Evolutionary conservation across 2,329 filamentous ascomycete species (phyloP).

Genomic region (Rasamsonia emersonii): DNA sequence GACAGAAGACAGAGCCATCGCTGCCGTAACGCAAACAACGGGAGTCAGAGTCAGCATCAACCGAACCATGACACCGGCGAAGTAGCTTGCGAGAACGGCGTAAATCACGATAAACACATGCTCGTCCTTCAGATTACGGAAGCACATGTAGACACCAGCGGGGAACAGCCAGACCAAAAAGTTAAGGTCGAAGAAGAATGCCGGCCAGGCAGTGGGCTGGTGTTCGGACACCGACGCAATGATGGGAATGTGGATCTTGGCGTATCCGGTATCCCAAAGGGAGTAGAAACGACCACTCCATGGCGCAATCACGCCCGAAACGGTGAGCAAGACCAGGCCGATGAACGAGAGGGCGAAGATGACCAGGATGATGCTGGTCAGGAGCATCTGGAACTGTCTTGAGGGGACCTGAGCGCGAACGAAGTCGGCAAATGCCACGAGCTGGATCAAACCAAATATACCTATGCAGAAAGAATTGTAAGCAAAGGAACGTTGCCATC

Average conservation of each 20-base stretch:
- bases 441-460: slow-evolving; percentile 90
- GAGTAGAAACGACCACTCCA: slow-evolving; percentile 99
- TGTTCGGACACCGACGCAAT: slow-evolving; percentile 99
- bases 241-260: slow-evolving; percentile 98
- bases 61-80: slow-evolving; percentile 98
- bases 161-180: slow-evolving; percentile 99
- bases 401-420: slow-evolving; percentile 79
- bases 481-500: slow-evolving; percentile 8
- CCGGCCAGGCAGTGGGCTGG: slow-evolving; percentile 96
- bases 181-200: slow-evolving; percentile 98
- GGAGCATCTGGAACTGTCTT: slow-evolving; percentile 88
- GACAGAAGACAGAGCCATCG: slow-evolving; percentile 77
- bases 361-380: slow-evolving; percentile 64
- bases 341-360: slow-evolving; percentile 66
- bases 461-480: slow-evolving; percentile 42
- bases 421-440: slow-evolving; percentile 87
- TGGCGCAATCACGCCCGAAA: slow-evolving; percentile 85
- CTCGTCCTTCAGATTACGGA: slow-evolving; percentile 86
- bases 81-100: slow-evolving; percentile 93
- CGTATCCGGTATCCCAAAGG: slow-evolving; percentile 96
- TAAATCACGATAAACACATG: slow-evolving; percentile 98
- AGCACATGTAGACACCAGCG: slow-evolving; percentile 96
- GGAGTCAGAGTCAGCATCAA: slow-evolving; percentile 96
- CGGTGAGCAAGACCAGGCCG: slow-evolving; percentile 72
- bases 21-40: slow-evolving; percentile 89